Conservation (phyloP, 169 alveolate species). For the Perkinsus marinus region DNA sequence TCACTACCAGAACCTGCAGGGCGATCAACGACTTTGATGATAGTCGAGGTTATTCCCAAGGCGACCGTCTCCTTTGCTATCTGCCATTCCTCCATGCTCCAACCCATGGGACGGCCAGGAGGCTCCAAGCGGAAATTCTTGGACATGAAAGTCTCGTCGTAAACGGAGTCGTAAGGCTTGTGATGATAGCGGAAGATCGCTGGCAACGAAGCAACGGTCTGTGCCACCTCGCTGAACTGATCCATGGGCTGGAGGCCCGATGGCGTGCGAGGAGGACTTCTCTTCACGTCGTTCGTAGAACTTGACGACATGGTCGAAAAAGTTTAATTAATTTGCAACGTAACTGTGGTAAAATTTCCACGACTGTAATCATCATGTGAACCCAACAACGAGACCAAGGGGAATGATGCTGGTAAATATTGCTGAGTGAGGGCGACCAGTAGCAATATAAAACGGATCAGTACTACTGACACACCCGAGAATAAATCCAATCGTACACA, state of each 20-base stretch:
- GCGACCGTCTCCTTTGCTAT: not conserved
- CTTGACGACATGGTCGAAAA: not conserved
- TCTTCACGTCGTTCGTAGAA: not conserved
- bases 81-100: not conserved
- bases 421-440: not conserved
- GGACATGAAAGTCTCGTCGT: not conserved
- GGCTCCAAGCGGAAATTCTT: not conserved
- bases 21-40: not conserved
- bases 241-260: not conserved
- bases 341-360: not conserved
- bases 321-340: not conserved
- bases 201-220: not conserved
- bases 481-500: not conserved
- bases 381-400: not conserved
- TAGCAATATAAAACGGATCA: not conserved
- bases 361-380: not conserved
- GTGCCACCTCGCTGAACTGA: not conserved
- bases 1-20: not conserved
- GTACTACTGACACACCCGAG: not conserved
- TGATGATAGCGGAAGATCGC: not conserved
- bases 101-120: not conserved
- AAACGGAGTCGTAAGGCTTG: not conserved
- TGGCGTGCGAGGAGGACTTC: not conserved
- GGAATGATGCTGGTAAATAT: not conserved
- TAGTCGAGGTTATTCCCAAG: not conserved